Percentiles rank a stretch among this genome's conserved stretches.
phyloP scores from a whole-genome alignment of 2,329 filamentous ascomycete genomes.

The Colletotrichum liriopes region DNA sequence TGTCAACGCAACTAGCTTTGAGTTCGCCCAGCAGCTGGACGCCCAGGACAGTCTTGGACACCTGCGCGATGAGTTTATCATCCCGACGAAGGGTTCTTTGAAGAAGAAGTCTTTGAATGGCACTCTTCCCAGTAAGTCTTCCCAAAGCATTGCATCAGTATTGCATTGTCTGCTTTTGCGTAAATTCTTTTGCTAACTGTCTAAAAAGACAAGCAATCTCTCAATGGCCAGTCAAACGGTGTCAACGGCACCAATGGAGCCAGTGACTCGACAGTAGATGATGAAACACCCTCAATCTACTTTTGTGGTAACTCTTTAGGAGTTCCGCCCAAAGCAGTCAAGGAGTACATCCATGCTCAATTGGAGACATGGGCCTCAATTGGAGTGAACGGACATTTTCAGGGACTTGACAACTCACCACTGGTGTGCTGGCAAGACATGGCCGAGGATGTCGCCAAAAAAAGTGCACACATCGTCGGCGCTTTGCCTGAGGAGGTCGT shows the following conservation, averaged over 20 bases:
- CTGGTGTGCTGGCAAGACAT: slow-evolving; percentile 84
- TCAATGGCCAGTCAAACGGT: slow-evolving; percentile 46
- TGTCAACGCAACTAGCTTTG: slow-evolving; percentile 61
- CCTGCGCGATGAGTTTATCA: slow-evolving; percentile 80
- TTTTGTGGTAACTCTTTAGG: slow-evolving; percentile 87
- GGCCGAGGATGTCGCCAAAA: slow-evolving; percentile 79
- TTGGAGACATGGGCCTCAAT: slow-evolving; percentile 88
- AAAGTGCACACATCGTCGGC: slow-evolving; percentile 83
- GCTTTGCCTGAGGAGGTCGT: slow-evolving; percentile 82
- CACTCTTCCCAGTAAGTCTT: slow-evolving; percentile 56
- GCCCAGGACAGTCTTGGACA: slow-evolving; percentile 71
- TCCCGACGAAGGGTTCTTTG: slow-evolving; percentile 82
- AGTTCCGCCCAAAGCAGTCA: slow-evolving; percentile 78
- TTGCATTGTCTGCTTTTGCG: neutral
- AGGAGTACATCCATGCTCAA: slow-evolving; percentile 78
- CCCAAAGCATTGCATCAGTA: no score
- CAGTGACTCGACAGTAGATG: slow-evolving; percentile 45
- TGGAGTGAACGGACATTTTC: slow-evolving; percentile 89
- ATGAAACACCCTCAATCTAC: slow-evolving; percentile 73
- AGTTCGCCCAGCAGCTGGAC: slow-evolving; percentile 70
- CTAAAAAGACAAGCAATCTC: slow-evolving; percentile 35
- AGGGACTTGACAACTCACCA: slow-evolving; percentile 75
- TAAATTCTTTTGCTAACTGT: neutral
- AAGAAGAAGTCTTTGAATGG: slow-evolving; percentile 73
- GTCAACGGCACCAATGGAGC: slow-evolving; percentile 49